Base-by-base conservation (phyloP, 1,139 yeast species). In the Yamadazyma trypodendri region DNA sequence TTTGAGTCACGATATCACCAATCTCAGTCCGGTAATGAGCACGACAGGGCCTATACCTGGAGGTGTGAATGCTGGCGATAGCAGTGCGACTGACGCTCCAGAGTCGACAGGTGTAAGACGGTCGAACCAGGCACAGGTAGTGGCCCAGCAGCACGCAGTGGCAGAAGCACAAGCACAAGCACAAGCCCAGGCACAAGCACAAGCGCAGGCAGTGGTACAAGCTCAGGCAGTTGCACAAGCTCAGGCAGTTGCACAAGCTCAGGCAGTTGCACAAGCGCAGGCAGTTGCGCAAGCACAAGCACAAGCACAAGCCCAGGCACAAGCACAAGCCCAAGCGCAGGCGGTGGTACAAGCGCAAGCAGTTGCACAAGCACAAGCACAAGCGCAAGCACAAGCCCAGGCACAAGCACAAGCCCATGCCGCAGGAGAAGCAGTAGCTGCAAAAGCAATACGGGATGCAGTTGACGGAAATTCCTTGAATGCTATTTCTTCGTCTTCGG, bases 1-100 rank as follows among this genome's bases (percentile, higher is more conserved):
- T 38, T 44, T 49, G 25, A 42, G 46, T 11, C 39, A 44, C 28
- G 52, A 49, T 39, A 46, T 49, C 4, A 46, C 47, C n/a, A 41
- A 39, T 12, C 35, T 49, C 11, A 28, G 23, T 15, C 33, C 33
- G 4, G 21, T 18, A 8, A 21, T 17, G 3, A 10, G 20, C 8
- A 14, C 20, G 20, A n/a, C 17, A 12, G 28, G 15, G n/a, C 4
- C 6, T 4, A 9, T 9, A 6, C 14, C 28, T 25, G 28, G 28
- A 5, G 6, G 5, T 23, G n/a, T 4, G n/a, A 6, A 11, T 7
- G n/a, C 25, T 23, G 25, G 25, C n/a, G 12, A 23, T 10, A 23
- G 25, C 25, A 11, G 25, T 12, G 9, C n/a, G 22, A 20, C 6
- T 9, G 9, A 20, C 22, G 9, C 9, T 6, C 6, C 25, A 12